Conservation (phyloP, 176 grass and related monocot species). For the Elaeis guineensis region DNA sequence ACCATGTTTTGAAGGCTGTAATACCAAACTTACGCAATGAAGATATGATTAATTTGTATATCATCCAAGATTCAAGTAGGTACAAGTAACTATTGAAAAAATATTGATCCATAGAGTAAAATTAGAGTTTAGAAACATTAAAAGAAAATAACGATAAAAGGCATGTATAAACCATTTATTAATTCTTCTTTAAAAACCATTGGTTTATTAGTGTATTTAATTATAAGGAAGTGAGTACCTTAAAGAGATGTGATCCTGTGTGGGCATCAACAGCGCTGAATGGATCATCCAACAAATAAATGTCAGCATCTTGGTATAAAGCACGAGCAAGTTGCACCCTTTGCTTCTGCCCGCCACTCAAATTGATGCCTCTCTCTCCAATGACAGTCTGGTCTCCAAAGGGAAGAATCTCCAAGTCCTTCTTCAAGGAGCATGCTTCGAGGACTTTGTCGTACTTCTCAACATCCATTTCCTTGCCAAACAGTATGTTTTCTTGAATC, state of each 20-base stretch:
- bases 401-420: constrained; percentile 39
- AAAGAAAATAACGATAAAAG: too few species aligned
- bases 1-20: too few species aligned
- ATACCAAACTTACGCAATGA: too few species aligned
- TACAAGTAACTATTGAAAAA: too few species aligned
- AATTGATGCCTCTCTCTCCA: constrained; percentile 42
- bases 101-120: too few species aligned
- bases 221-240: constrained; percentile 18
- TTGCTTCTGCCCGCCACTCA: constrained; percentile 42
- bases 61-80: too few species aligned
- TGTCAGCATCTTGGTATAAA: constrained; percentile 41
- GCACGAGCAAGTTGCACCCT: constrained; percentile 43
- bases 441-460: constrained; percentile 33
- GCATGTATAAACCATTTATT: too few species aligned
- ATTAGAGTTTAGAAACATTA: too few species aligned
- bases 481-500: constrained; percentile 41
- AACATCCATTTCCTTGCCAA: constrained; percentile 26
- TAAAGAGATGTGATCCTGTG: constrained; percentile 54
- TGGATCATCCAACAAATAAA: constrained; percentile 39
- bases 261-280: constrained; percentile 43
- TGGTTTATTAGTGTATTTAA: too few species aligned
- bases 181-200: too few species aligned
- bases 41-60: too few species aligned
- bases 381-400: constrained; percentile 39
- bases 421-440: constrained; percentile 36